phyloP scores from a whole-genome alignment of 2,329 filamentous ascomycete species.

The Diplodia mutila region DNA sequence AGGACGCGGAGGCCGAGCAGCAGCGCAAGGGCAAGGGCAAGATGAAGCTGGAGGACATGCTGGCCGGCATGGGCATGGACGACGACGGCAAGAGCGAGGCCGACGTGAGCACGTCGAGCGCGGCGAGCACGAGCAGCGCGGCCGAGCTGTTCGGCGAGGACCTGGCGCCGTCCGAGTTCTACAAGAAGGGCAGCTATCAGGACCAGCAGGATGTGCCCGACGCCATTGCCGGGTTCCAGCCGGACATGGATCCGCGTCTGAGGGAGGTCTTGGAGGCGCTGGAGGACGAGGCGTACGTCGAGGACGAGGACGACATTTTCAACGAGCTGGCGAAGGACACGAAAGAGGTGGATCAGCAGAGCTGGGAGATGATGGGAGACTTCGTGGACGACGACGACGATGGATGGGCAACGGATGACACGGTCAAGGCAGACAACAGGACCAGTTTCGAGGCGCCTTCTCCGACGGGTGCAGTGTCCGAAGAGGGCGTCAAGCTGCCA shows the following conservation, averaged over 20 bases:
- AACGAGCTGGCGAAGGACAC: constrained; percentile 70
- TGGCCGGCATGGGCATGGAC: constrained; percentile 56
- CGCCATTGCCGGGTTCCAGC: constrained; percentile 88
- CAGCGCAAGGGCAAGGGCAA: constrained; percentile 74
- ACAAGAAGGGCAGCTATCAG: constrained; percentile 79
- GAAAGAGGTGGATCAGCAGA: constrained; percentile 74
- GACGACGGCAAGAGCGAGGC: constrained; percentile 48
- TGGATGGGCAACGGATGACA: constrained; percentile 94
- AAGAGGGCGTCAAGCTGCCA: constrained; percentile 32
- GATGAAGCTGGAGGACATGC: constrained; percentile 78
- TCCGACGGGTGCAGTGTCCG: constrained; percentile 45
- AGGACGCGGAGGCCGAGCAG: constrained; percentile 54
- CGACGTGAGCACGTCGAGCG: constrained; percentile 46
- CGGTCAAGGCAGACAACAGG: constrained; percentile 64
- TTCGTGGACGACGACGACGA: constrained; percentile 67
- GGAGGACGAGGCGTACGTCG: constrained; percentile 94
- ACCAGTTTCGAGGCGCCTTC: constrained; percentile 37
- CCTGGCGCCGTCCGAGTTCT: constrained; percentile 77
- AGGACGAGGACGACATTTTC: constrained; percentile 83
- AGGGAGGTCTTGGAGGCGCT: constrained; percentile 90
- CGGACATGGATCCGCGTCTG: constrained; percentile 94
- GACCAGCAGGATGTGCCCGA: constrained; percentile 93
- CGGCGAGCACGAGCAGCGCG: constrained; percentile 35
- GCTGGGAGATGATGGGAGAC: constrained; percentile 64
- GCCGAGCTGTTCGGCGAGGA: constrained; percentile 70